A percentile compares a stretch with the other conserved stretches of the same genome.
Evolutionary conservation across 1,284 basidiomycete genomes (phyloP).

Genomic region (Athelia sp.): DNA sequence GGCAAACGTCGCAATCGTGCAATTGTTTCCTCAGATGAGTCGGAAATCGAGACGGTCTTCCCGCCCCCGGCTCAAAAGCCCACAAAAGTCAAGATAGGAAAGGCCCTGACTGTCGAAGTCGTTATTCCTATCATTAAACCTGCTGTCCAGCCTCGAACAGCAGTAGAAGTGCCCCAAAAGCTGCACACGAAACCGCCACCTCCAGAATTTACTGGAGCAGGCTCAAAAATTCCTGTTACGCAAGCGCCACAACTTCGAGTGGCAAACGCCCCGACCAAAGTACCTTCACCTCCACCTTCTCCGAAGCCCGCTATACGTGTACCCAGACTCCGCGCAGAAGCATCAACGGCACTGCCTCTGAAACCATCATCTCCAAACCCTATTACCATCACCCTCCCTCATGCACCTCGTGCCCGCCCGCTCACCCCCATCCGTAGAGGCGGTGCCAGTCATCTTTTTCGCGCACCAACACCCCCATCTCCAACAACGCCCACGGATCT

Average conservation of each 20-base stretch:
- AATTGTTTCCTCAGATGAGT: conserved; percentile 39
- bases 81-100: conserved; percentile 17
- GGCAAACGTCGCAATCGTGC: conserved; percentile 19
- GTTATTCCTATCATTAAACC: conserved; percentile 22
- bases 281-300: conserved; percentile 16
- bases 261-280: conserved; percentile 1
- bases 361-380: conserved; percentile 18
- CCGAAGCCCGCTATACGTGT: conserved; percentile 10
- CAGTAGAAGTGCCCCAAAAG: conserved; percentile 5
- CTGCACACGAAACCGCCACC: neutral
- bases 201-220: neutral
- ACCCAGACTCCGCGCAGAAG: no score
- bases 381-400: conserved; percentile 25
- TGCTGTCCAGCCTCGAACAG: conserved; percentile 7
- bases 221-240: conserved; percentile 7
- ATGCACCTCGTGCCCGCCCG: conserved; percentile 38
- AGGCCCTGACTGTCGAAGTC: conserved; percentile 27
- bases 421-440: conserved; percentile 63
- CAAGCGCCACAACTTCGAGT: conserved; percentile 1
- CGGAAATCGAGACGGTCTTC: conserved; percentile 24
- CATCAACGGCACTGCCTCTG: no score
- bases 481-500: conserved; percentile 39
- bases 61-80: conserved; percentile 9
- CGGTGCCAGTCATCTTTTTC: conserved; percentile 32
- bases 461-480: conserved; percentile 36